Percentiles rank a stretch among this genome's conserved stretches.
These are phyloP conservation scores for Neoarthrinium moseri DNA, from an alignment of 2,329 filamentous ascomycete genomes.

Conservation along the genomic window DNA sequence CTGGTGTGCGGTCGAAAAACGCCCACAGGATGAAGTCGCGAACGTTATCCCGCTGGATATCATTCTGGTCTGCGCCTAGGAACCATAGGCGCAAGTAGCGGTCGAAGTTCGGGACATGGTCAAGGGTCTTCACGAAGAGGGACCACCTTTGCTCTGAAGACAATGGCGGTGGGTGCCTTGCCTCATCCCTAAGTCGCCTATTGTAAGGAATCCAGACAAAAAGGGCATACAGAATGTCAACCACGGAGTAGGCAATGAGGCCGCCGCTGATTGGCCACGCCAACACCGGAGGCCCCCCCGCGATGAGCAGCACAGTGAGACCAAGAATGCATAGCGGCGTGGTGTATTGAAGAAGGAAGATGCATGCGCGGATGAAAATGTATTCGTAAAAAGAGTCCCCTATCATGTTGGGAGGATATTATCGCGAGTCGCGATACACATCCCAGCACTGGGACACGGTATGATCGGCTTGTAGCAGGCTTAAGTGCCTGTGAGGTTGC, in stretches of 20 bases:
- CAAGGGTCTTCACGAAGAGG: constrained; percentile 57
- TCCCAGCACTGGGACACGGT: no score
- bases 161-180: constrained; percentile 39
- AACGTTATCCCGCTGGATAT: constrained; percentile 67
- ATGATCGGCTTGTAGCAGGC: no score
- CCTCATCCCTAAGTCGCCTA: constrained; percentile 33
- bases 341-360: constrained; percentile 43
- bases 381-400: constrained; percentile 34
- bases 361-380: constrained; percentile 43
- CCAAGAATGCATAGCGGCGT: constrained; percentile 35
- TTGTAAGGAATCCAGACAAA: constrained; percentile 42
- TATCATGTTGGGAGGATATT: constrained; percentile 26
- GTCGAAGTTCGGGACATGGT: constrained; percentile 53
- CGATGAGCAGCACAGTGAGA: constrained; percentile 24
- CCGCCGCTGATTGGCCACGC: constrained; percentile 15
- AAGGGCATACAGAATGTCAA: constrained; percentile 42
- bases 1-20: constrained; percentile 51
- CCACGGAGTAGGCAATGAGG: constrained; percentile 28
- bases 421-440: no score
- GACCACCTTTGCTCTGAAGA: constrained; percentile 46
- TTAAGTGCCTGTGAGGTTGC: no score
- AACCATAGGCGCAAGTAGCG: constrained; percentile 66
- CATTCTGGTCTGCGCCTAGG: constrained; percentile 52
- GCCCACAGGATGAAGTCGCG: constrained; percentile 68
- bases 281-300: constrained; percentile 16